These are phyloP conservation scores for Bryopsis sp. DNA, from an alignment of 139 green algal genomes.

Conservation along the genomic window DNA sequence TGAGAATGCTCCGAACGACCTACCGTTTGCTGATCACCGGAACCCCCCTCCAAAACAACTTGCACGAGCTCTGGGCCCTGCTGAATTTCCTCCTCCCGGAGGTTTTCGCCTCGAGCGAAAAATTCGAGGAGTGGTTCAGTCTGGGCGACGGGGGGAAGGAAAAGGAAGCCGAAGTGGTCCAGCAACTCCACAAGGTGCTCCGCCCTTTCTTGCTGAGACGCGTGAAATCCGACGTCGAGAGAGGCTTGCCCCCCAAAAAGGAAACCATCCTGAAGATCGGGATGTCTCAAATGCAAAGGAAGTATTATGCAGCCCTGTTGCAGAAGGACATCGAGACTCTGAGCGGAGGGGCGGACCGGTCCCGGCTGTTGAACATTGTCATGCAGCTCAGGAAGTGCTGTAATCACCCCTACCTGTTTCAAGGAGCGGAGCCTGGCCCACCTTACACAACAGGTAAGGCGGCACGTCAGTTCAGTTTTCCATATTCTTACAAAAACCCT, in stretches of 20 bases:
- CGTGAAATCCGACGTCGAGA: constrained; percentile 96
- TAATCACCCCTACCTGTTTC: constrained; percentile 94
- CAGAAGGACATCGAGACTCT: constrained; percentile 88
- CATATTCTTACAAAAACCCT: no score
- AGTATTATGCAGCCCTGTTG: constrained; percentile 82
- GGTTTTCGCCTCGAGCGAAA: constrained; percentile 82
- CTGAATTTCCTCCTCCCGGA: constrained; percentile 99
- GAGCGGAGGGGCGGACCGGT: constrained; percentile 71
- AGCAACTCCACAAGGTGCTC: constrained; percentile 96
- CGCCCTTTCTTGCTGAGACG: constrained; percentile 95
- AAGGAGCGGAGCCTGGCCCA: constrained; percentile 87
- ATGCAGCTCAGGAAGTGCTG: constrained; percentile 99
- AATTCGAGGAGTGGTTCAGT: constrained; percentile 98
- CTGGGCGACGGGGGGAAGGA: constrained; percentile 55
- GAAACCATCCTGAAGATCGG: constrained; percentile 98
- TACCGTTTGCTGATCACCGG: constrained; percentile 97
- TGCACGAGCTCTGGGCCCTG: constrained; percentile 98
- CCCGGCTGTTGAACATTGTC: constrained; percentile 95
- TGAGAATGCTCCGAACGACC: constrained; percentile 84
- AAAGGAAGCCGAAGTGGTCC: constrained; percentile 86
- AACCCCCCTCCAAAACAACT: constrained; percentile 95
- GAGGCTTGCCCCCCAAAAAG: constrained; percentile 93
- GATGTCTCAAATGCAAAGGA: constrained; percentile 92
- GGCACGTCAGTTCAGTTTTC: no score
- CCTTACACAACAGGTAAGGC: constrained; percentile 79